Evolutionary conservation across 352 stramenopile genomes (phyloP).

Genomic region (Globisporangium uncinulatum): DNA sequence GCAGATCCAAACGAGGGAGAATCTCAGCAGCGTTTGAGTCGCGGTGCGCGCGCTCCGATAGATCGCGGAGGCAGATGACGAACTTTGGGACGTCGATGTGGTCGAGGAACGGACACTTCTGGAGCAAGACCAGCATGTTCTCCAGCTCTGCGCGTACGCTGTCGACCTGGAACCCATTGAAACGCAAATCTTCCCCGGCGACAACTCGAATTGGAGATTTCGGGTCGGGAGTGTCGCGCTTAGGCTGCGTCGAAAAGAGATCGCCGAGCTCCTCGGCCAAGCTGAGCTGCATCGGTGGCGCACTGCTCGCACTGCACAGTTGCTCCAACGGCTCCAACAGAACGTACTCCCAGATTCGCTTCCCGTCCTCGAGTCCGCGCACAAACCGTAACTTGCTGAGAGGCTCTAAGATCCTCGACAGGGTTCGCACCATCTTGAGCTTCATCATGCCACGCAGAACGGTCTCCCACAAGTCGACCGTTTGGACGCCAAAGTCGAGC

Average conservation of each 20-base stretch:
- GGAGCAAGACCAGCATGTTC: slow-evolving; percentile 31
- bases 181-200: slow-evolving; percentile 11
- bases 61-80: slow-evolving; percentile 40
- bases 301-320: slow-evolving; percentile 2
- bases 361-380: slow-evolving; percentile 23
- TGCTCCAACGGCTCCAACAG: slow-evolving; percentile 20
- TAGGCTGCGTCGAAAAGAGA: not conserved
- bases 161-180: slow-evolving; percentile 17
- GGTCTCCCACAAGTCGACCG: slow-evolving; percentile 38
- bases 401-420: slow-evolving; percentile 27
- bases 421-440: slow-evolving; percentile 40
- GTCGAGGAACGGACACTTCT: slow-evolving; percentile 58
- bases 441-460: slow-evolving; percentile 37
- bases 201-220: not conserved
- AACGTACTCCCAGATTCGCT: slow-evolving; percentile 34
- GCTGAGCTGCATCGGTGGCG: slow-evolving; percentile 3
- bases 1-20: slow-evolving; percentile 21
- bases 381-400: slow-evolving; percentile 33
- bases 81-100: slow-evolving; percentile 44
- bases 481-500: slow-evolving; percentile 46
- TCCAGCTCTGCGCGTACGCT: slow-evolving; percentile 20
- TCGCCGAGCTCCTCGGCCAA: not conserved
- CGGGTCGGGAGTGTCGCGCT: not conserved
- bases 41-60: slow-evolving; percentile 21
- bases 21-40: slow-evolving; percentile 11